Conservation (phyloP, 164 flowering plant species). For the Piper betle region DNA sequence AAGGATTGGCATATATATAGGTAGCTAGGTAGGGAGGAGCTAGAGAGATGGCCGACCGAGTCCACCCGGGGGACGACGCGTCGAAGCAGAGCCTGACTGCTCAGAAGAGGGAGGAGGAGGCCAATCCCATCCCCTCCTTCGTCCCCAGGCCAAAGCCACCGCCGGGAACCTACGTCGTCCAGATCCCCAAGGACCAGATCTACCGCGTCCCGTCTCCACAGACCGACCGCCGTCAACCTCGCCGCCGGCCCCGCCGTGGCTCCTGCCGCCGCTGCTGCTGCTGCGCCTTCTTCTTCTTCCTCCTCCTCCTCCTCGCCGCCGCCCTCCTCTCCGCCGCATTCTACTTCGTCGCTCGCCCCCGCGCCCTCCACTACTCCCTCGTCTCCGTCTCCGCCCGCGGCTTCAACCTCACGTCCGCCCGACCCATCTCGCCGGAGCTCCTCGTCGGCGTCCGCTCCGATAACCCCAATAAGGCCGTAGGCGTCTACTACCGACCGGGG, state of each 20-base stretch:
- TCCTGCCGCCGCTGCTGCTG: conserved; percentile 31
- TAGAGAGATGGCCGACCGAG: conserved; percentile 9
- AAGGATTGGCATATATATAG: too few relatives aligned
- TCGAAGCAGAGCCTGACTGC: neutral
- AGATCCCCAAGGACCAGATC: conserved; percentile 78
- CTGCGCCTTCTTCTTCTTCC: conserved; percentile 29
- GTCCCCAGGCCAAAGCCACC: conserved; percentile 15
- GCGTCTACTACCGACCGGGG: conserved; percentile 43
- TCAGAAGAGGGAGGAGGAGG: neutral
- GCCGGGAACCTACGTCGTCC: conserved; percentile 68
- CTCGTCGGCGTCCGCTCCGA: conserved; percentile 43
- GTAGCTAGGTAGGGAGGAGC: too few relatives aligned
- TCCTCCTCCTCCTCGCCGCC: conserved; percentile 17
- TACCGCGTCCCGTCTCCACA: conserved; percentile 74
- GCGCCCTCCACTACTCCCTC: conserved; percentile 46
- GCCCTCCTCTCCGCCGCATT: conserved; percentile 45
- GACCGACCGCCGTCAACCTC: conserved; percentile 27
- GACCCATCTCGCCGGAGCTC: conserved; percentile 44
- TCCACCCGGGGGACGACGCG: conserved; percentile 6
- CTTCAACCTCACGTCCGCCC: conserved; percentile 36
- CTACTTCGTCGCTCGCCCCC: conserved; percentile 56
- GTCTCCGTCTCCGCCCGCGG: conserved; percentile 33
- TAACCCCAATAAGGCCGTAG: conserved; percentile 62
- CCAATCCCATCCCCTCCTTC: neutral
- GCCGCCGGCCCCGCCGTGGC: conserved; percentile 13